These are phyloP conservation scores for Auriscalpium vulgare DNA, from an alignment of 768 basidiomycete genomes.

Conservation along the genomic window DNA sequence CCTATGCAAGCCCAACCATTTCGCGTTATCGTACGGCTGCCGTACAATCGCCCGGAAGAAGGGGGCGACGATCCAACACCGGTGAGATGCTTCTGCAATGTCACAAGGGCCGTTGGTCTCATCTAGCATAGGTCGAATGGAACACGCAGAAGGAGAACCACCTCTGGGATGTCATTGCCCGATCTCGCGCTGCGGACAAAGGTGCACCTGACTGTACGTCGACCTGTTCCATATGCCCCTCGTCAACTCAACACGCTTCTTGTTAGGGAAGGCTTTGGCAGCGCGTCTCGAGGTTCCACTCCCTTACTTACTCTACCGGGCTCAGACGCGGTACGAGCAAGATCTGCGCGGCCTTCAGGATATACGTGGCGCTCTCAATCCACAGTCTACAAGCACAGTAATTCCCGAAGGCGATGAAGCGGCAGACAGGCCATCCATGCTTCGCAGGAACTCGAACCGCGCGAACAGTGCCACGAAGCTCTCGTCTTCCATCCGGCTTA, in stretches of 20 bases:
- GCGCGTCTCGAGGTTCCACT: slow-evolving; percentile 73
- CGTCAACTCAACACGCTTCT: background rate
- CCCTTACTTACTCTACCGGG: slow-evolving; percentile 78
- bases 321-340: slow-evolving; percentile 78
- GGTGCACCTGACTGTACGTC: slow-evolving; percentile 73
- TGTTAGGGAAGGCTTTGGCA: slow-evolving; percentile 75
- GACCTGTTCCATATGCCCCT: background rate
- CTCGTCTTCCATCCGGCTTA: slow-evolving; percentile 36
- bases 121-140: slow-evolving; percentile 65
- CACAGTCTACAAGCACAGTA: slow-evolving; percentile 31
- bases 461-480: slow-evolving; percentile 20
- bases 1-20: slow-evolving; percentile 9
- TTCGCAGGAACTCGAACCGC: slow-evolving; percentile 12
- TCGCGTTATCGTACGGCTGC: slow-evolving; percentile 70
- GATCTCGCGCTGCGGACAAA: slow-evolving; percentile 64
- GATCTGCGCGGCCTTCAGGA: slow-evolving; percentile 75
- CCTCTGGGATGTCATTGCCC: slow-evolving; percentile 81
- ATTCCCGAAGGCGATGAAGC: slow-evolving; percentile 3
- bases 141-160: slow-evolving; percentile 75
- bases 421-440: slow-evolving; percentile 9
- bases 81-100: slow-evolving; percentile 33
- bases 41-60: slow-evolving; percentile 70
- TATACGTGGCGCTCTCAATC: slow-evolving; percentile 54
- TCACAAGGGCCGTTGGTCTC: slow-evolving; percentile 2
- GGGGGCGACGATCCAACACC: slow-evolving; percentile 57